Percentiles rank a stretch among this genome's conserved stretches.
Evolutionary conservation across 257 asterid species (phyloP).

Genomic region (Perilla frutescens): DNA sequence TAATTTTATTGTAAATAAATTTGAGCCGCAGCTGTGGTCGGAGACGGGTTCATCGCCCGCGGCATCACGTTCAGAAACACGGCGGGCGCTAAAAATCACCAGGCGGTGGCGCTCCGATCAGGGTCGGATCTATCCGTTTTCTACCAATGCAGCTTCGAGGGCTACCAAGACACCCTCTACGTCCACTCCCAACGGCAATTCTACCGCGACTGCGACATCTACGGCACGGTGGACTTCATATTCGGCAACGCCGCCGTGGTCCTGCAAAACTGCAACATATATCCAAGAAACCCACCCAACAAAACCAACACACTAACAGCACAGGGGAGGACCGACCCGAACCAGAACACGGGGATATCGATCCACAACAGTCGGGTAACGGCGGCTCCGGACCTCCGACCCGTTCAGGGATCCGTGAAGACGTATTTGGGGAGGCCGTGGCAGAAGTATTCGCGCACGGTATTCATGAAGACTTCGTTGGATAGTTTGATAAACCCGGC

Average conservation of each 20-base stretch:
- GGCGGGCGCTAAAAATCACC: slow-evolving; percentile 74
- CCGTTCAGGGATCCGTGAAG: slow-evolving; percentile 58
- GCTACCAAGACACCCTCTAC: slow-evolving; percentile 90
- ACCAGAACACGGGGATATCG: slow-evolving; percentile 82
- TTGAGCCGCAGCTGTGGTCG: slow-evolving; percentile 54
- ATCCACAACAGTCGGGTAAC: slow-evolving; percentile 66
- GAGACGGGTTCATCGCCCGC: slow-evolving; percentile 73
- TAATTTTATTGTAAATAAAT: background rate
- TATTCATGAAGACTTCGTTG: slow-evolving; percentile 62
- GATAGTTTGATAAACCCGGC: slow-evolving; percentile 68
- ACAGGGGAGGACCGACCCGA: slow-evolving; percentile 79
- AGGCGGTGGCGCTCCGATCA: slow-evolving; percentile 84
- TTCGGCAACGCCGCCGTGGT: slow-evolving; percentile 92
- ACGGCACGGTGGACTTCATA: slow-evolving; percentile 87
- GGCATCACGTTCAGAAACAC: slow-evolving; percentile 85
- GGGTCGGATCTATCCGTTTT: slow-evolving; percentile 80
- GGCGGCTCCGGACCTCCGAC: slow-evolving; percentile 63
- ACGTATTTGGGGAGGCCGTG: slow-evolving; percentile 94
- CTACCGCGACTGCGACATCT: slow-evolving; percentile 72
- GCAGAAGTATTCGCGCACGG: slow-evolving; percentile 73
- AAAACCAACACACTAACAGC: slow-evolving; percentile 76
- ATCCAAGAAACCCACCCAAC: slow-evolving; percentile 71
- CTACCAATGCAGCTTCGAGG: slow-evolving; percentile 84
- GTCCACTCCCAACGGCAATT: slow-evolving; percentile 72
- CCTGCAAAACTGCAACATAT: slow-evolving; percentile 76